Evolutionary conservation across 108 stramenopile genomes (phyloP).

Genomic region (Nitzschia palea): DNA sequence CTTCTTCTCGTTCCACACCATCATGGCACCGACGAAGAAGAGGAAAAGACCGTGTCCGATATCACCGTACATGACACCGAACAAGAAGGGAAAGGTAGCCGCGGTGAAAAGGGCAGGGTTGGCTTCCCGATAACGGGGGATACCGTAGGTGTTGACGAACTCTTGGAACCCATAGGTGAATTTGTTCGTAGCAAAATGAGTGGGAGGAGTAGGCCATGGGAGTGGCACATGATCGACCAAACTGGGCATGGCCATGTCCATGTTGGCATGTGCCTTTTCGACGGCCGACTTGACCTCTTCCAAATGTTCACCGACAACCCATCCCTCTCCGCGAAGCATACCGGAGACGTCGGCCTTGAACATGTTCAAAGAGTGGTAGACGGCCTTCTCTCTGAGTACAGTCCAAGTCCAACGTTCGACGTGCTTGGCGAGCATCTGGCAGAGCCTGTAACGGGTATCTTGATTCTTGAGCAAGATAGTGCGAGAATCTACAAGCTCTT

Average conservation of each 20-base stretch:
- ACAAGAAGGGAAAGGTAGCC: constrained; percentile 98
- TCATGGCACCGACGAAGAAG: constrained; percentile 74
- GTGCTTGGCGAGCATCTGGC: constrained; percentile 85
- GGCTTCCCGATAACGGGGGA: constrained; percentile 97
- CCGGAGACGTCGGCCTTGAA: constrained; percentile 96
- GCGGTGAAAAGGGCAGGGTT: constrained; percentile 98
- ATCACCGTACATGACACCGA: constrained; percentile 99
- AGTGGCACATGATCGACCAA: constrained; percentile 86
- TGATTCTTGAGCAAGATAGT: constrained; percentile 95
- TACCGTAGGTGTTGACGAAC: constrained; percentile 99
- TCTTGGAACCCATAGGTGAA: constrained; percentile 96
- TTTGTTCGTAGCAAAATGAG: constrained; percentile 95
- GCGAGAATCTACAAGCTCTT: constrained; percentile 86
- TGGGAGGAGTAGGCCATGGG: constrained; percentile 96
- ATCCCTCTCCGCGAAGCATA: constrained; percentile 97
- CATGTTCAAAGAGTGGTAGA: constrained; percentile 97
- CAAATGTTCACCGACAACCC: constrained; percentile 86
- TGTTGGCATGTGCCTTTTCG: constrained; percentile 84
- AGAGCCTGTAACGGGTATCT: constrained; percentile 91
- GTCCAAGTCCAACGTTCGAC: constrained; percentile 91
- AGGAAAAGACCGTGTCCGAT: constrained; percentile 95
- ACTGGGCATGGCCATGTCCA: constrained; percentile 87
- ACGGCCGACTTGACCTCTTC: constrained; percentile 74
- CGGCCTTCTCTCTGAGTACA: constrained; percentile 90
- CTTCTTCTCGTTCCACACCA: constrained; percentile 81